Base-by-base conservation (phyloP, 2,329 filamentous ascomycete genomes). In the Fonsecaea pedrosoi region DNA sequence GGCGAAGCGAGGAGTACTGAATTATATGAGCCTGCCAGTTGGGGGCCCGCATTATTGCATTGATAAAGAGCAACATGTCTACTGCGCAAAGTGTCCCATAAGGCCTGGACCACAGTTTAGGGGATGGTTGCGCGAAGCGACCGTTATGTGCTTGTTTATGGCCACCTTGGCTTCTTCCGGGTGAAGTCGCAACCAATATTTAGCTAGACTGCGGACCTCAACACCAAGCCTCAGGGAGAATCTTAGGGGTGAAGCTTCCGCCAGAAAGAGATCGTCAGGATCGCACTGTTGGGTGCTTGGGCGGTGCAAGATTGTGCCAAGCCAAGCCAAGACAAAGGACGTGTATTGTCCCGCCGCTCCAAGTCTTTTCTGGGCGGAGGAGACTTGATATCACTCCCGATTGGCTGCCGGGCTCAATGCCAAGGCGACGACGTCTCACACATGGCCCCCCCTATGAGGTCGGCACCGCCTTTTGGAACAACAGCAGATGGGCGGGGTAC, bases 1-100 rank as follows among this genome's bases (percentile, higher is more conserved):
- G 66, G 66, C 62, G 66, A 60, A 56, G 53, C 25, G 42, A 21
- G 66, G 66, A 54, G 50, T 60, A 32, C 34, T 61, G 6, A 30
- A 25, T 50, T 9, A 30, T 50, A 13, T 25, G 18, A 18, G 18
- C 45, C 45, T 30, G 12, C 3, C 18, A 18, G 30, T 25, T 50
- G 45, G 3, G 18, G 21, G 45, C 45, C 45, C 10, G 25, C 12
- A 6, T 50, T 13, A 6, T 50, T 13, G 18, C 45, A 50, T 50
- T 50, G 45, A 25, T 10, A 50, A 21, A 50, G 21, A 50, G 18
- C 45, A 13, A 30, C 45, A 4, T 50, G 21, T 4, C 12, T 18
- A 45, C 9, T 50, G 12, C 45, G 4, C 18, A 50, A 25, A 50
- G 18, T 50, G 12, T 21, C 21, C 12, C 8, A 50, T 9, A 50